A percentile compares a stretch with the other conserved stretches of the same genome.
Conservation (phyloP, 768 basidiomycete species). For the Clitopilus hobsonii region DNA sequence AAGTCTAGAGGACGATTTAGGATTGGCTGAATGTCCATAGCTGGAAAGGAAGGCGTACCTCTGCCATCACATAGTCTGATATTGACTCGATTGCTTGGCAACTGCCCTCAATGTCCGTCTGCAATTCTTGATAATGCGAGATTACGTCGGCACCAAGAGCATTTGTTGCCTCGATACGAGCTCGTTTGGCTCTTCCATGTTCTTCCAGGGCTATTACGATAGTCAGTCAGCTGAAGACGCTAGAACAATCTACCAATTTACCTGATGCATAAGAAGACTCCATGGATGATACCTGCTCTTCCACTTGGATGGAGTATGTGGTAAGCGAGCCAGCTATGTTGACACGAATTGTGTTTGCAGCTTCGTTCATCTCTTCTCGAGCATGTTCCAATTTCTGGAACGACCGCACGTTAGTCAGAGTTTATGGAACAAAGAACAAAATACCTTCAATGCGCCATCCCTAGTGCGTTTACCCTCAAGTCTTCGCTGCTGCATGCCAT, state of each 20-base stretch:
- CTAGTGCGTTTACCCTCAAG: slow-evolving; percentile 49
- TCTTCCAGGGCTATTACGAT: slow-evolving; percentile 52
- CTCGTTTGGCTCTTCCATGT: slow-evolving; percentile 59
- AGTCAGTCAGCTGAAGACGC: background rate
- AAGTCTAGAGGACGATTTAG: slow-evolving; percentile 27
- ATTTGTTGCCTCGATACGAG: slow-evolving; percentile 56
- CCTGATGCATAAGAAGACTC: slow-evolving; percentile 40
- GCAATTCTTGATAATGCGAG: slow-evolving; percentile 46
- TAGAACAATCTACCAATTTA: slow-evolving; percentile 15
- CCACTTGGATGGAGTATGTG: slow-evolving; percentile 48
- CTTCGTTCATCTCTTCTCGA: slow-evolving; percentile 37
- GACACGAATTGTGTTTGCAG: background rate
- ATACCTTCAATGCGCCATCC: slow-evolving; percentile 59
- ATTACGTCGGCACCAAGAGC: slow-evolving; percentile 45
- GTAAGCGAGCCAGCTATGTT: slow-evolving; percentile 41
- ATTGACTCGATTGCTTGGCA: slow-evolving; percentile 7
- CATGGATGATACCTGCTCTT: slow-evolving; percentile 41
- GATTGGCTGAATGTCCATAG: background rate
- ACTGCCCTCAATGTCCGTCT: slow-evolving; percentile 18
- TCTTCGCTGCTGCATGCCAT: slow-evolving; percentile 37
- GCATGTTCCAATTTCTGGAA: slow-evolving; percentile 23
- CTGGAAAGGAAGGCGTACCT: slow-evolving; percentile 34
- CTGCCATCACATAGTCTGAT: slow-evolving; percentile 35
- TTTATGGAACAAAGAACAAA: background rate
- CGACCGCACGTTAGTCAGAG: slow-evolving; percentile 20